Evolutionary conservation across 1,284 basidiomycete genomes (phyloP), one percentile per base, ranked within the genome.

Genomic region (Irpex rosettiformis): DNA sequence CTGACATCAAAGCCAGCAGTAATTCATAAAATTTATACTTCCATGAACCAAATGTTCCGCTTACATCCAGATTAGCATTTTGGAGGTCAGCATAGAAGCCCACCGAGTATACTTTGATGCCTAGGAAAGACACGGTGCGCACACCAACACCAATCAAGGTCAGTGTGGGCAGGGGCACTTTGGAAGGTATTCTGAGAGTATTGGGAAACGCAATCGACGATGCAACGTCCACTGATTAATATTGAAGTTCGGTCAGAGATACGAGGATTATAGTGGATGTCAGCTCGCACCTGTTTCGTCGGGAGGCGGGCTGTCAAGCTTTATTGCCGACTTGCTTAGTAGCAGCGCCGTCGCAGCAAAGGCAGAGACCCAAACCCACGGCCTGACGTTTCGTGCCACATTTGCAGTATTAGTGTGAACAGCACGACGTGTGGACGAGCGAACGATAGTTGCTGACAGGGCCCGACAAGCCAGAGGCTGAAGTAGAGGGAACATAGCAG

Each of bases 91-190:
- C 89, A 71, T 96, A 96, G 69, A 95, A 90, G 0, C 81, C 93
- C 45, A 92, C 84, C 3, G 91, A 90, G 71, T 96, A 96, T 8
- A 95, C 94, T 63, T 88, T 83, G 59, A 96, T 81, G 4, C 83
- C 78, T 48, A 96, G 75, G 73, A 96, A 93, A 10, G 91, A 90
- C 47, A 96, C 93, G 0, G 87, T 92, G 47, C 94, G 79, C 29
- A 94, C 91, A 47, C 93, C 93, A 1, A 91, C 75, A 1, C 94
- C 93, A 10, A 95, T 74, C 4, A 96, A 79, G 16, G 83, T 79
- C 65, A 91, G 81, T 1, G 79, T 74, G 8, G 87, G 84, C 11
- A 83, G 70, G 6, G 81, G 78, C 10, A 79, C 72, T 66, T 84
- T 87, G 22, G 88, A 84, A 27, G 84, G 81, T 30, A 89, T 77